Evolutionary conservation across 2,329 filamentous ascomycete species (phyloP), one percentile per base, ranked within the genome.

Genomic region (Huntiella decipiens): DNA sequence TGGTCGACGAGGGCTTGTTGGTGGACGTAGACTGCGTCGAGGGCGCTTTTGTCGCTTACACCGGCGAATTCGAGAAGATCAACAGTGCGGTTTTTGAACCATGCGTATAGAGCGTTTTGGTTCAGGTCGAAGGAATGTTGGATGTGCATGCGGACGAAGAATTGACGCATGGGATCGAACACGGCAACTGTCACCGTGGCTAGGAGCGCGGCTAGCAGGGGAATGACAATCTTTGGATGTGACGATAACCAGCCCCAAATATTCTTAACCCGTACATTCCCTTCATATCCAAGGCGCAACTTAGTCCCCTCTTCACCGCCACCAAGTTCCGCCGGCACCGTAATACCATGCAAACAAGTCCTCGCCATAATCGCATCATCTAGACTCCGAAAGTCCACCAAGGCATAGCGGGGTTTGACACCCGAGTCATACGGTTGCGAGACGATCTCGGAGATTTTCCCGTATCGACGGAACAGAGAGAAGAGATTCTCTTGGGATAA

Each of bases 111-210:
- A 40, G 65, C 70, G 55, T 77, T 88, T 51, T 91, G 77, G 38
- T 75, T 77, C 31, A 91, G 65, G 48, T 82, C 74, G 50, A 91
- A 75, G 0, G 78, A 76, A 40, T 79, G 73, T 31, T 86, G 85
- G 43, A 98, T 78, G 57, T 94, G 86, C 3, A 80, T 71, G 56
- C 85, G 85, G 62, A 96, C 83, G 55, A 92, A 95, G 57, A 92
- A 91, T 0, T 86, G 87, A 38, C 91, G 77, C 48, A 98, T 87
- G 0, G 91, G 91, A 54, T 98, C 91, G 56, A 98, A 96, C 5
- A 96, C 69, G 1, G 83, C 76, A 15, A 95, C 85, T 0, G 87
- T 92, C 41, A 91, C 66, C 32, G 80, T 78, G 0, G 87, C 86
- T 28, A 94, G 58, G 2, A 96, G 62, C 1, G 86, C 88, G 12